Percentiles rank a stretch among this genome's conserved stretches.
Conservation (phyloP, 495 filamentous ascomycete species). For the Penicillium cataractarum region DNA sequence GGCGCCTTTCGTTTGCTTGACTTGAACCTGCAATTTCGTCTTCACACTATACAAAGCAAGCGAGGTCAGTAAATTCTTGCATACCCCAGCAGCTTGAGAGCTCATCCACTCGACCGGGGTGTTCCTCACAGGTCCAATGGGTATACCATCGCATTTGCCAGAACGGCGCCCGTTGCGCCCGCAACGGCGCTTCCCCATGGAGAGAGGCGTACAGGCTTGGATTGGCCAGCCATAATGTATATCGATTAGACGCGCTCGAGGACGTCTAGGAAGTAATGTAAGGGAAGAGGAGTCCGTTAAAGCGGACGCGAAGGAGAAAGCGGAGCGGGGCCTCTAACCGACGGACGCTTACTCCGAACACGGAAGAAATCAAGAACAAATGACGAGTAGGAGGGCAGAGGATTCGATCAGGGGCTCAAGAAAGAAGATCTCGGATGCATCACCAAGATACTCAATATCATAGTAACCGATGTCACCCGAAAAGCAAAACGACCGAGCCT, state of each 20-base stretch:
- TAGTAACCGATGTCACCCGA: constrained; percentile 28
- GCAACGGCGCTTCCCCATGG: constrained; percentile 94
- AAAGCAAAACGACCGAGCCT: constrained; percentile 15
- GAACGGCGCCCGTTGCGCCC: constrained; percentile 88
- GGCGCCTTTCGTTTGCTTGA: constrained; percentile 58
- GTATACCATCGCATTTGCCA: constrained; percentile 96
- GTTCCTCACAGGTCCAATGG: constrained; percentile 83
- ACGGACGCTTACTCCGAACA: constrained; percentile 18
- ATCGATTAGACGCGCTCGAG: constrained; percentile 8
- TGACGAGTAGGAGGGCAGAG: background rate
- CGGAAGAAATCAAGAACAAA: constrained; percentile 7
- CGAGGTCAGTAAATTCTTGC: constrained; percentile 16
- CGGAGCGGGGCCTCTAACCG: constrained; percentile 26
- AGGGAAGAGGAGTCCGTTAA: constrained; percentile 11
- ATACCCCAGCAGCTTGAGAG: background rate
- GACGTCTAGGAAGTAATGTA: constrained; percentile 5
- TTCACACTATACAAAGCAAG: constrained; percentile 68
- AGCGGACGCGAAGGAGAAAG: constrained; percentile 29
- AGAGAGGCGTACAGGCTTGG: constrained; percentile 76
- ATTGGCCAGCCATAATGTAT: constrained; percentile 72
- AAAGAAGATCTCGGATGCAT: constrained; percentile 6
- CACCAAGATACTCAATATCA: constrained; percentile 8
- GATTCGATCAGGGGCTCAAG: constrained; percentile 6
- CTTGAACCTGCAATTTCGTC: constrained; percentile 95
- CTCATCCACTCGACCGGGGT: background rate